Conservation (phyloP, 352 stramenopile genomes). For the Peronospora destructor region DNA sequence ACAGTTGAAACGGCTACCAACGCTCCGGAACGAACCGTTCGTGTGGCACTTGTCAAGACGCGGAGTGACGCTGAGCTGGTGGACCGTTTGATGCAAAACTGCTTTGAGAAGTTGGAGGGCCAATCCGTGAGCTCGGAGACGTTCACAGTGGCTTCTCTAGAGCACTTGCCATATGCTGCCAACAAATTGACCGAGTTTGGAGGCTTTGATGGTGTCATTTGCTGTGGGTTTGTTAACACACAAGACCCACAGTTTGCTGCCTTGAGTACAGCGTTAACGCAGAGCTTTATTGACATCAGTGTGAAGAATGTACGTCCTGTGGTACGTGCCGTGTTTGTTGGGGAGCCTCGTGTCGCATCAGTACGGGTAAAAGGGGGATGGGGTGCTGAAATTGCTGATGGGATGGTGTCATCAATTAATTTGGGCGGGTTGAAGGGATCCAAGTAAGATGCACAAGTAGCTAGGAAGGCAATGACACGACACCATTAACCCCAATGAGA, state of each 20-base stretch:
- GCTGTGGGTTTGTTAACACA: conserved; percentile 71
- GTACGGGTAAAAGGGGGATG: conserved; percentile 74
- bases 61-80: conserved; percentile 66
- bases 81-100: conserved; percentile 64
- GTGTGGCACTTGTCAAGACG: conserved; percentile 72
- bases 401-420: conserved; percentile 52
- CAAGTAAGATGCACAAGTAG: conserved; percentile 4
- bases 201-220: conserved; percentile 75
- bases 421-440: conserved; percentile 60
- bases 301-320: conserved; percentile 74
- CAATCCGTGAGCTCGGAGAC: conserved; percentile 40
- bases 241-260: conserved; percentile 53
- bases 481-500: no score
- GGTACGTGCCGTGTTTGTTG: conserved; percentile 68
- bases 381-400: conserved; percentile 58
- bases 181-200: conserved; percentile 74
- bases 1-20: conserved; percentile 9
- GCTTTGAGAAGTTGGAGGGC: conserved; percentile 34
- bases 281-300: conserved; percentile 82
- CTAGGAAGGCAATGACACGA: no score
- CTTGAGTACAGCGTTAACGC: conserved; percentile 49
- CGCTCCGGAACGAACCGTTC: conserved; percentile 17
- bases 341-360: conserved; percentile 63
- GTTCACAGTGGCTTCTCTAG: conserved; percentile 68
- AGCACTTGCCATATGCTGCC: conserved; percentile 77